phyloP scores from a whole-genome alignment of 1,284 basidiomycete species.

The Cryptococcus jaspeensis region DNA sequence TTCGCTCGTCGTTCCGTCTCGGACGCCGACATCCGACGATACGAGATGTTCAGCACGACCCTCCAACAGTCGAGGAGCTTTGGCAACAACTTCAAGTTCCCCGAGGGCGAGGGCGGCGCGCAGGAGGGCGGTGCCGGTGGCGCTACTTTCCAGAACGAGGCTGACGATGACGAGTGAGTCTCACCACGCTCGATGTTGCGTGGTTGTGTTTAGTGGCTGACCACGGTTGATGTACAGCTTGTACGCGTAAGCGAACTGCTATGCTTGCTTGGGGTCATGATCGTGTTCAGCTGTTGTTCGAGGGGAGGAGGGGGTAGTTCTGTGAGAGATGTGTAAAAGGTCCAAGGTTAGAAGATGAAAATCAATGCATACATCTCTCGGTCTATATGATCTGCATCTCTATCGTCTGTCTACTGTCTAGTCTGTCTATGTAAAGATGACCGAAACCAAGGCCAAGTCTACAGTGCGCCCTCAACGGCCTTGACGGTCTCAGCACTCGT shows the following conservation, averaged over 20 bases:
- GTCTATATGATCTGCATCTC: neutral
- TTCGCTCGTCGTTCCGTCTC: constrained; percentile 83
- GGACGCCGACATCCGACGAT: constrained; percentile 81
- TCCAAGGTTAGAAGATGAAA: neutral
- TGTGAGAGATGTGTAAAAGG: constrained; percentile 8
- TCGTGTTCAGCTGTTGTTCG: neutral
- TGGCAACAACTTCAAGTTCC: constrained; percentile 65
- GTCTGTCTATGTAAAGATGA: neutral
- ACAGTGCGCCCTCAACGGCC: neutral
- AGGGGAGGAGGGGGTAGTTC: neutral
- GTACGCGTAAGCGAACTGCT: constrained; percentile 19
- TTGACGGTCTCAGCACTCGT: neutral
- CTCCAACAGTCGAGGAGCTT: constrained; percentile 49
- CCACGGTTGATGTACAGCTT: constrained; percentile 13
- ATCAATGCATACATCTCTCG: constrained; percentile 9
- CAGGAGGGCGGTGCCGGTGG: constrained; percentile 48
- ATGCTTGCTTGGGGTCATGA: neutral
- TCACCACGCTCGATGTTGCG: neutral
- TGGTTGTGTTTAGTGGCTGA: neutral
- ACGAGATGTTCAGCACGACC: constrained; percentile 51
- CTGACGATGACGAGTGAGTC: constrained; percentile 50
- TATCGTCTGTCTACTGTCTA: neutral
- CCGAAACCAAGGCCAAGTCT: too few relatives aligned
- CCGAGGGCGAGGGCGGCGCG: constrained; percentile 63
- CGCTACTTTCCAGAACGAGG: constrained; percentile 52